Conservation (phyloP, 1,139 yeast species). For the Ogataea hybrid region DNA sequence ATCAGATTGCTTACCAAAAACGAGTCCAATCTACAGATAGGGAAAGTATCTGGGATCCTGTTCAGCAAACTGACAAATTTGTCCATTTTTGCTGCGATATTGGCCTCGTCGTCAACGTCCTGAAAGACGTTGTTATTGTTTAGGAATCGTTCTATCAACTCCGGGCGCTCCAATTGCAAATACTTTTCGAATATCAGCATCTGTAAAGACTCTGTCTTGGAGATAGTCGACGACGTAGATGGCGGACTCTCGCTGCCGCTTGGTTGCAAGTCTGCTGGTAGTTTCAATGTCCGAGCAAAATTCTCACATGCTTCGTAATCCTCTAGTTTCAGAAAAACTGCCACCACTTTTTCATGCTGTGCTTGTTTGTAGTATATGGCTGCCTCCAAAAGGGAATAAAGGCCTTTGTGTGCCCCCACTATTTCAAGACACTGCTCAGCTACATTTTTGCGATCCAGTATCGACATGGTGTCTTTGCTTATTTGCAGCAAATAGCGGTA, state of each 20-base stretch:
- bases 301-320: conserved; percentile 33
- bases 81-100: conserved; percentile 23
- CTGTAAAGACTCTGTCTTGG: conserved; percentile 17
- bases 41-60: conserved; percentile 31
- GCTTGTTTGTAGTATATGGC: conserved; percentile 20
- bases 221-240: conserved; percentile 7
- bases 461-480: conserved; percentile 22
- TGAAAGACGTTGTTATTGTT: conserved; percentile 27
- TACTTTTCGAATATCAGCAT: conserved; percentile 32
- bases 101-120: conserved; percentile 12
- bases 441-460: conserved; percentile 24
- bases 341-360: conserved; percentile 21
- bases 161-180: conserved; percentile 23
- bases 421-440: conserved; percentile 20
- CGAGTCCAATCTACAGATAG: conserved; percentile 24
- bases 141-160: conserved; percentile 30
- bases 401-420: conserved; percentile 9
- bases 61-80: conserved; percentile 26
- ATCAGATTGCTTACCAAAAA: conserved; percentile 27
- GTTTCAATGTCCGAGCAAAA: conserved; percentile 27
- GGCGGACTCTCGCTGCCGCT: conserved; percentile 2
- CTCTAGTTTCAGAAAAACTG: conserved; percentile 22
- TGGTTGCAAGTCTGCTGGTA: conserved; percentile 18
- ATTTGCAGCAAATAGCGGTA: conserved; percentile 21
- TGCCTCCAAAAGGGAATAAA: conserved; percentile 22